These are phyloP conservation scores for Spizellomyces punctatus DNA, from an alignment of 192 early-diverging fungal genomes.

Conservation along the genomic window DNA sequence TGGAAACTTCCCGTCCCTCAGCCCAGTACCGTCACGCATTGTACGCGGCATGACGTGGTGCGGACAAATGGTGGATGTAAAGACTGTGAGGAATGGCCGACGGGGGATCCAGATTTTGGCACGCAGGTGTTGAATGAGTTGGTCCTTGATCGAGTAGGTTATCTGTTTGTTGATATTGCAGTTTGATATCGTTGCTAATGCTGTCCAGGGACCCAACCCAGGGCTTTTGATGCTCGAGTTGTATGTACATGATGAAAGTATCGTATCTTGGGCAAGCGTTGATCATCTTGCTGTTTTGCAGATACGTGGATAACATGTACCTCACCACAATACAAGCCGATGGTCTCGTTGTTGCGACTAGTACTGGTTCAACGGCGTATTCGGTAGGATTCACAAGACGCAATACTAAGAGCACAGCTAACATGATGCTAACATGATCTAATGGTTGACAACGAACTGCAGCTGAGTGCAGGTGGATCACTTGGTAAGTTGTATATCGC, in stretches of 20 bases:
- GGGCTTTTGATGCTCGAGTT: slow-evolving; percentile 58
- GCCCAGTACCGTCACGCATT: not conserved
- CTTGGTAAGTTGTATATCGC: not conserved
- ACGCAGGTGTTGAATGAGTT: slow-evolving; percentile 35
- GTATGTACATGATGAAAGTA: slow-evolving; percentile 72
- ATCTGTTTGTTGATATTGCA: not conserved
- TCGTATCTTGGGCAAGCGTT: not conserved
- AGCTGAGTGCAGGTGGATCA: slow-evolving; percentile 73
- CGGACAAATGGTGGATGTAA: slow-evolving; percentile 26
- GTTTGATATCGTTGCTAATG: not conserved
- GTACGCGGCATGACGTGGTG: slow-evolving; percentile 3
- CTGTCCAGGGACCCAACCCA: slow-evolving; percentile 47
- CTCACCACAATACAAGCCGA: slow-evolving; percentile 96
- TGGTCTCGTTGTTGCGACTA: slow-evolving; percentile 91
- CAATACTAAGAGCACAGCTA: not conserved
- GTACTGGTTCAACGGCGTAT: slow-evolving; percentile 74
- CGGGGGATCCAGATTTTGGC: slow-evolving; percentile 10
- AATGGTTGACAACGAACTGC: slow-evolving; percentile 37
- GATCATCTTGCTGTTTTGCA: slow-evolving; percentile 16
- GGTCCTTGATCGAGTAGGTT: slow-evolving; percentile 35
- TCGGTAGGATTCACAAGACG: slow-evolving; percentile 28
- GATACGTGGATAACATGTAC: slow-evolving; percentile 85
- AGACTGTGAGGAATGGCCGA: not conserved
- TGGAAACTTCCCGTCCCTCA: not conserved
- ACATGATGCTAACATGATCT: not conserved